Evolutionary conservation across 345 rosid species (phyloP), one percentile per base, ranked within the genome.

Genomic region (Gossypium thurberi): DNA sequence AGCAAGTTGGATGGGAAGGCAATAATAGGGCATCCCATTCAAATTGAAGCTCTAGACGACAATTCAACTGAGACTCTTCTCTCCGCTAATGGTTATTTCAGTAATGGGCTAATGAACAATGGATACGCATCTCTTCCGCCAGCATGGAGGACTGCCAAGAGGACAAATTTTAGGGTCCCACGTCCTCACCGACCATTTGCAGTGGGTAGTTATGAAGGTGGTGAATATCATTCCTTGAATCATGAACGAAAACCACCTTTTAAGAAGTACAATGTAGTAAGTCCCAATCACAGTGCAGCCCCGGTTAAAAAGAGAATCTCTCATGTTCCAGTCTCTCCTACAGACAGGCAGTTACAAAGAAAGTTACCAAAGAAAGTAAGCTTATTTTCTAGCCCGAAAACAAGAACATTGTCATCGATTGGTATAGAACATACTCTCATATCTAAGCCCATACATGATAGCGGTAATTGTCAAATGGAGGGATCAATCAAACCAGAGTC

Each of bases 91-190:
- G 85, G 78, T 72, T 85, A 83, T 74, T 74, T 75, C 60, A 76
- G 87, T 42, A 78, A 81, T 69, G 91, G 82, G 77, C 78, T 81
- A 73, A 73, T 82, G 57, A 83, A 86, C 76, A 80, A 77, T 64
- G 88, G 84, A 69, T 78, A 69, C 69, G 78, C 78, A 46, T 75
- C 85, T 37, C 88, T 91, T 60, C 84, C 90, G 65, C 85, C 90
- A 26, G 91, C 93, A 6, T 91, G 99, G 98, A 88, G 89, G 83
- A 96, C 99, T 44, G 98, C 98, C 18, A 87, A 94, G 76, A 87
- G 99, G 75, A 90, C 90, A 47, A 92, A 84, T 77, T 86, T 87
- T 62, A 85, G 99, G 79, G 85, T 87, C 58, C 98, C 92, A 43
- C 93, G 97, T 56, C 82, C 88, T 43, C 86, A 83, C 42, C 81